phyloP scores from a whole-genome alignment of 2,329 filamentous ascomycete species.

The Fusarium mangiferae region DNA sequence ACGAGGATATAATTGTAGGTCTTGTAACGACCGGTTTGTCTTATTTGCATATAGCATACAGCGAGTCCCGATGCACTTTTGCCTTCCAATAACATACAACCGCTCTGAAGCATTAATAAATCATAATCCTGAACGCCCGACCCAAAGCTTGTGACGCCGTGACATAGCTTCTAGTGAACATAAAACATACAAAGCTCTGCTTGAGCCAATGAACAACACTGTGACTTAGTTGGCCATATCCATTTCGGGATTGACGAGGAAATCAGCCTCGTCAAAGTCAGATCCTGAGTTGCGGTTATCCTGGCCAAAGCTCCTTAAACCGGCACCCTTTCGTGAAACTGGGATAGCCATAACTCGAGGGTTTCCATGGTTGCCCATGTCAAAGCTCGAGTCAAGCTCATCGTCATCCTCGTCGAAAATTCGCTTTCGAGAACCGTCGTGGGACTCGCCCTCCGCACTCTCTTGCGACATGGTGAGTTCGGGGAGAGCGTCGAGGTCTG shows the following conservation, averaged over 20 bases:
- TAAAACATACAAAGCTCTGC: neutral
- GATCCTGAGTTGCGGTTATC: conserved; percentile 58
- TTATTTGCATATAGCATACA: conserved; percentile 28
- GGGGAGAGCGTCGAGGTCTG: conserved; percentile 55
- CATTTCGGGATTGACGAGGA: conserved; percentile 65
- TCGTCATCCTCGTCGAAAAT: conserved; percentile 57
- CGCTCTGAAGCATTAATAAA: conserved; percentile 35
- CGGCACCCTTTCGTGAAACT: conserved; percentile 45
- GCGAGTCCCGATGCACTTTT: conserved; percentile 14
- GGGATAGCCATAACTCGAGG: conserved; percentile 63
- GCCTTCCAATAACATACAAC: conserved; percentile 21
- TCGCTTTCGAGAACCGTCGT: conserved; percentile 58
- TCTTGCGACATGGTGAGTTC: conserved; percentile 67
- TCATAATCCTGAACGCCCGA: conserved; percentile 30
- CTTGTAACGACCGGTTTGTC: conserved; percentile 16
- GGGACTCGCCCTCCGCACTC: conserved; percentile 54
- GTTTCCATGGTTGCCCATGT: conserved; percentile 52
- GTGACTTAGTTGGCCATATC: conserved; percentile 37
- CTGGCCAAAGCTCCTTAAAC: conserved; percentile 49
- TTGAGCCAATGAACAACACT: neutral
- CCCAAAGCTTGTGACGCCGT: conserved; percentile 27
- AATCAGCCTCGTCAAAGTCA: conserved; percentile 78
- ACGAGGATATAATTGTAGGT: conserved; percentile 11
- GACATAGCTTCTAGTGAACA: conserved; percentile 22
- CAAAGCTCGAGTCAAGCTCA: conserved; percentile 52